Conservation (phyloP, 768 basidiomycete genomes). For the Psilocybe cubensis region DNA sequence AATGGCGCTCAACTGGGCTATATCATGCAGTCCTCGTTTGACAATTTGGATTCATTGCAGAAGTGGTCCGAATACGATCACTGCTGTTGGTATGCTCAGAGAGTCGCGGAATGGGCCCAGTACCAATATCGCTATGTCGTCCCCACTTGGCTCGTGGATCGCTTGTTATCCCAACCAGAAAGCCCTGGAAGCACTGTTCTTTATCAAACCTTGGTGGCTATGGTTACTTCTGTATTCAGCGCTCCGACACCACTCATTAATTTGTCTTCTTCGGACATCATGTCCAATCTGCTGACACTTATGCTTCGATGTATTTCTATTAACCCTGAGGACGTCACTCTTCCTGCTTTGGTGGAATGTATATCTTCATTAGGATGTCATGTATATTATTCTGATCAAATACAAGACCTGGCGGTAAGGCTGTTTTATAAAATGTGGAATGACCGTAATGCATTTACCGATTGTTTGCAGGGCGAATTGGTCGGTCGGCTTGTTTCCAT, state of each 20-base stretch:
- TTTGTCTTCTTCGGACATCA: conserved; percentile 87
- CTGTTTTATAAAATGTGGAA: conserved; percentile 1
- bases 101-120: conserved; percentile 84
- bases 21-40: conserved; percentile 74
- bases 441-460: neutral
- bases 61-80: conserved; percentile 73
- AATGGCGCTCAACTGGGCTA: conserved; percentile 75
- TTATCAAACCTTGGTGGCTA: conserved; percentile 67
- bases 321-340: conserved; percentile 63
- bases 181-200: conserved; percentile 45
- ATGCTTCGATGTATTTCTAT: conserved; percentile 71
- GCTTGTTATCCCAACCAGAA: conserved; percentile 68
- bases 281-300: conserved; percentile 76
- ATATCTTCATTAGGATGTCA: conserved; percentile 87
- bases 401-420: conserved; percentile 83
- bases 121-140: conserved; percentile 94
- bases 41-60: conserved; percentile 60
- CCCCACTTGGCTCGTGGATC: conserved; percentile 83
- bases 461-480: conserved; percentile 62
- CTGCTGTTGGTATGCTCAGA: conserved; percentile 83
- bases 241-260: conserved; percentile 85
- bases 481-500: conserved; percentile 73
- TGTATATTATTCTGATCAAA: conserved; percentile 95
- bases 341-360: conserved; percentile 72
- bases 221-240: conserved; percentile 85